Evolutionary conservation across 2,329 filamentous ascomycete species (phyloP).

Genomic region (Hypoxylon sp.): DNA sequence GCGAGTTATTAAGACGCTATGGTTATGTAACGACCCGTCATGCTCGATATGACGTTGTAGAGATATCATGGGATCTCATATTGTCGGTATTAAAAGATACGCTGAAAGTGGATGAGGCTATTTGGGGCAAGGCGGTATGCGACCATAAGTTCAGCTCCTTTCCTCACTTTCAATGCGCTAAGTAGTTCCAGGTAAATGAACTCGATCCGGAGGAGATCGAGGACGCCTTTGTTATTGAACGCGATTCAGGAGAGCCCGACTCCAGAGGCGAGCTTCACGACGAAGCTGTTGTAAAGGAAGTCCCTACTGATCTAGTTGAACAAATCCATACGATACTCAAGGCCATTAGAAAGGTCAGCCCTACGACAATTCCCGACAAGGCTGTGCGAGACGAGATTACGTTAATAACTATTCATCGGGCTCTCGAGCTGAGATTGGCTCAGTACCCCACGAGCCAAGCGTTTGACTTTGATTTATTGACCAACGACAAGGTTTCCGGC

Average conservation of each 20-base stretch:
- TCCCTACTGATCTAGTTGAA: conserved; percentile 67
- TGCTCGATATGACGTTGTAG: conserved; percentile 84
- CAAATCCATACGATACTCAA: conserved; percentile 68
- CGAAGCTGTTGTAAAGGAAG: conserved; percentile 57
- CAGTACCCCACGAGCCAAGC: conserved; percentile 61
- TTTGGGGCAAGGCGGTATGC: conserved; percentile 62
- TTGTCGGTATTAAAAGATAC: conserved; percentile 60
- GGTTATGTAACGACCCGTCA: conserved; percentile 89
- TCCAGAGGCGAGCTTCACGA: conserved; percentile 62
- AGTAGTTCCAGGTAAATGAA: conserved; percentile 56
- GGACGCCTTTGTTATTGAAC: conserved; percentile 79
- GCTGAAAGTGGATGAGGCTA: conserved; percentile 57
- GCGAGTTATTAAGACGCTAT: conserved; percentile 86
- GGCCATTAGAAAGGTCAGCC: conserved; percentile 62
- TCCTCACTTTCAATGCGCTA: conserved; percentile 35
- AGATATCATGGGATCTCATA: conserved; percentile 77
- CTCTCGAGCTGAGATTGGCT: conserved; percentile 58
- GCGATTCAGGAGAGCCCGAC: conserved; percentile 67
- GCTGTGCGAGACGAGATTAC: conserved; percentile 64
- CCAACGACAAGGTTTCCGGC: conserved; percentile 50
- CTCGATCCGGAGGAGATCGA: conserved; percentile 79
- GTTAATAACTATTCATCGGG: conserved; percentile 58
- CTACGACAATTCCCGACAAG: conserved; percentile 64
- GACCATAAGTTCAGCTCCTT: neutral
- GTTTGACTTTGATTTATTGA: conserved; percentile 60